Evolutionary conservation across 2,329 filamentous ascomycete genomes (phyloP).

Genomic region (Aspergillus piperis): DNA sequence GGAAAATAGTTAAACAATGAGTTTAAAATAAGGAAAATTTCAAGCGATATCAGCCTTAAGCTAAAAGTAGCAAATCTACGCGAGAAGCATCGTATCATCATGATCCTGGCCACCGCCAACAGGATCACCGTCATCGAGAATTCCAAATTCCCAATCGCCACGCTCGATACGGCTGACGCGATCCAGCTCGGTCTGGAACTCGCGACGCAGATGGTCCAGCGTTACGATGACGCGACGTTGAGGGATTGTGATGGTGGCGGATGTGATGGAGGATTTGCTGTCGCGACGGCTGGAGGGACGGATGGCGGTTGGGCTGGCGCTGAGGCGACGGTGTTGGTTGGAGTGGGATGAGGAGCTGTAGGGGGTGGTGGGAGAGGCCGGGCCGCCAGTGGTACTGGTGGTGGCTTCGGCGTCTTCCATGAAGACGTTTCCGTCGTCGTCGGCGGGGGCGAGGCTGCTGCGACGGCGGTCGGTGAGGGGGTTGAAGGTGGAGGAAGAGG

Average conservation of each 20-base stretch:
- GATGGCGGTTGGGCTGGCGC: constrained; percentile 25
- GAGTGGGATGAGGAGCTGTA: constrained; percentile 6
- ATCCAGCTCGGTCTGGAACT: constrained; percentile 89
- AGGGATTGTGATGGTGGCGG: constrained; percentile 17
- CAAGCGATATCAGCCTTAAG: not conserved
- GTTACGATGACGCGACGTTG: constrained; percentile 76
- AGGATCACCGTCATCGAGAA: constrained; percentile 22
- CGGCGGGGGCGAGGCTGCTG: constrained; percentile 37
- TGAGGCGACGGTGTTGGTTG: constrained; percentile 20
- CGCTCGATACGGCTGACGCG: constrained; percentile 83
- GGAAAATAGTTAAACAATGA: not conserved
- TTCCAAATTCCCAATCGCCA: constrained; percentile 79
- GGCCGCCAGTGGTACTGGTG: constrained; percentile 6
- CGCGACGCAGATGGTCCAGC: constrained; percentile 79
- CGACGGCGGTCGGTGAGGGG: constrained; percentile 43
- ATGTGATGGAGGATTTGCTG: constrained; percentile 24
- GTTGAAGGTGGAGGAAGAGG: constrained; percentile 1
- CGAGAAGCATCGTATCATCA: constrained; percentile 41
- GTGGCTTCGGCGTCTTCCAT: constrained; percentile 40
- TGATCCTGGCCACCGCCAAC: constrained; percentile 30
- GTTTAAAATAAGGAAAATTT: not conserved
- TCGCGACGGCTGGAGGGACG: constrained; percentile 22
- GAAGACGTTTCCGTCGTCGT: constrained; percentile 42
- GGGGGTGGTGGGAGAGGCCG: constrained; percentile 20
- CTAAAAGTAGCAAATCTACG: constrained; percentile 16